phyloP scores from a whole-genome alignment of 2,329 filamentous ascomycete genomes.

The Pochonia chlamydosporia region DNA sequence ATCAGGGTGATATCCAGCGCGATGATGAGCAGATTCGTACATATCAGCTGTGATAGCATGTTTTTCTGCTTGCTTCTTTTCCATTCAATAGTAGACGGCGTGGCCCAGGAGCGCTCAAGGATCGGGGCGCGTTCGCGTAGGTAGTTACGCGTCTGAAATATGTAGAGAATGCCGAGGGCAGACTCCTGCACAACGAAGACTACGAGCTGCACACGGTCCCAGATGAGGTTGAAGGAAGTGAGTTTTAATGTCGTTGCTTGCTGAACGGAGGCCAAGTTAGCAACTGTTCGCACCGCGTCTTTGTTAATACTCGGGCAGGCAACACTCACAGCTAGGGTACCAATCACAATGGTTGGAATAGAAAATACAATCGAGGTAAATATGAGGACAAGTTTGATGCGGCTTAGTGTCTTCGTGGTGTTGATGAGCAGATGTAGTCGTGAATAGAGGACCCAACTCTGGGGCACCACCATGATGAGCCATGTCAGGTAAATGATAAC shows the following conservation, averaged over 20 bases:
- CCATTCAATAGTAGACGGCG: slow-evolving; percentile 33
- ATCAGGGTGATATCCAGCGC: slow-evolving; percentile 37
- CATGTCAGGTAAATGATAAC: slow-evolving; percentile 17
- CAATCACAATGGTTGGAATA: slow-evolving; percentile 46
- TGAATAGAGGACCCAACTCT: slow-evolving; percentile 54
- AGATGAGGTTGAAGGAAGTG: slow-evolving; percentile 25
- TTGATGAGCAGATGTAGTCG: slow-evolving; percentile 52
- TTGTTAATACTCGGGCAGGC: too few relatives aligned
- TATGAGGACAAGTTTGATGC: slow-evolving; percentile 51
- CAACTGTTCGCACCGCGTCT: neutral
- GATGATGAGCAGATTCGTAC: slow-evolving; percentile 39
- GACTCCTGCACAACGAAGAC: slow-evolving; percentile 48
- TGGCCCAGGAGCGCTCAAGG: slow-evolving; percentile 27
- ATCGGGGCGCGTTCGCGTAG: slow-evolving; percentile 9
- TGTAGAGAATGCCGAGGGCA: slow-evolving; percentile 43
- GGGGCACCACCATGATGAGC: slow-evolving; percentile 49
- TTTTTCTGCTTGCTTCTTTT: slow-evolving; percentile 15
- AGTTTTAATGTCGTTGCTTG: slow-evolving; percentile 22
- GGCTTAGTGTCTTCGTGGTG: slow-evolving; percentile 38
- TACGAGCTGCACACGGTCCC: slow-evolving; percentile 48
- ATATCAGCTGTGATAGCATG: slow-evolving; percentile 31
- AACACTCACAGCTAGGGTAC: slow-evolving; percentile 39
- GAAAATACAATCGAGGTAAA: slow-evolving; percentile 47
- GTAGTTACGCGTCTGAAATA: slow-evolving; percentile 20
- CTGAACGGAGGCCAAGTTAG: too few relatives aligned